Evolutionary conservation across 257 asterid species (phyloP), one percentile per base, ranked within the genome.

Genomic region (Echites panduratus): DNA sequence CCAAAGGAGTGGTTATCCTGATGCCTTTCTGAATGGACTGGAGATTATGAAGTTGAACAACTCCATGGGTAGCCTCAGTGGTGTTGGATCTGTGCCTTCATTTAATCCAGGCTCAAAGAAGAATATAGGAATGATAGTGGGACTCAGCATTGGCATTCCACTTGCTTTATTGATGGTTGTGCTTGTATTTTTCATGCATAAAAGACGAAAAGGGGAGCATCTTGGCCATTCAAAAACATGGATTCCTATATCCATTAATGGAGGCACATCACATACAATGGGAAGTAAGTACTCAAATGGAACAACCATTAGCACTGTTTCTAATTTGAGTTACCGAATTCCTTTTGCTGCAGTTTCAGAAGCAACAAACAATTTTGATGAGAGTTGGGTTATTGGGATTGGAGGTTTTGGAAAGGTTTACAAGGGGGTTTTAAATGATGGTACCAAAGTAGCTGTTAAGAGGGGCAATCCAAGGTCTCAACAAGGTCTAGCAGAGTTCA

Each of bases 341-440:
- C 96, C 96, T 53, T 90, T 92, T 76, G 82, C 78, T 24, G 86
- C 92, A n/a, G 71, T 92, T 53, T 82, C 78, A 65, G 98, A 92
- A 75, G 94, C 96, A 35, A 88, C 98, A 0, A 87, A 85, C 72
- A 76, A 70, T 73, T 92, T 92, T 41, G 94, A 92, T 9, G 98
- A 92, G 82, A 80, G 85, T 74, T 73, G 81, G 86, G 89, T 87
- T 44, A 87, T 92, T 56, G 98, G 98, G 11, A 76, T 90, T 27
- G 98, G 96, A 27, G 96, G 98, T 16, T 92, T 92, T 70, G 96
- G 98, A 58, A 92, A 90, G 81, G 98, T 92, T 22, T 92, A 90
- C 84, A 86, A 81, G 66, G 98, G 96, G 14, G 82, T 81, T 72
- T 73, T 92, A 43, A 73, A 24, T 45, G 92, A 92, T 67, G 96